These are phyloP conservation scores for Tuber calosporum DNA, from an alignment of 495 filamentous ascomycete species.

Conservation along the genomic window DNA sequence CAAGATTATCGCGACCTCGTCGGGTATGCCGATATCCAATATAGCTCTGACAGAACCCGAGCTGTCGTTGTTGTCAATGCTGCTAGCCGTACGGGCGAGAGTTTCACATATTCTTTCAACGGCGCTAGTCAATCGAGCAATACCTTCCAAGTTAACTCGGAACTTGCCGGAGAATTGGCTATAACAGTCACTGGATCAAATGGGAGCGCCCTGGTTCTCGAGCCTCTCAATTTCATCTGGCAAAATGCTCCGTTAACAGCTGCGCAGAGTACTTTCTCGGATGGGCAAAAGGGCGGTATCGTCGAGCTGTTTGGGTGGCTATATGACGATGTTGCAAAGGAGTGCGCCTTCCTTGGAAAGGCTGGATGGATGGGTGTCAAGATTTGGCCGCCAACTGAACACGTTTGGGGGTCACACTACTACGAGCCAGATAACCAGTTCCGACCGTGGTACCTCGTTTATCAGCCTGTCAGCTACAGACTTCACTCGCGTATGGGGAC, in stretches of 20 bases:
- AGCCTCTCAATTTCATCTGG: constrained; percentile 43
- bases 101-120: constrained; percentile 37
- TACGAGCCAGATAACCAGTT: constrained; percentile 38
- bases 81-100: constrained; percentile 38
- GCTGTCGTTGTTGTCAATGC: constrained; percentile 42
- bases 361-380: constrained; percentile 43
- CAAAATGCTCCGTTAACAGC: constrained; percentile 33
- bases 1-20: constrained; percentile 38
- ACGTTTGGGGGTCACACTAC: constrained; percentile 42
- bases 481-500: constrained; percentile 41
- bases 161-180: constrained; percentile 19
- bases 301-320: constrained; percentile 43
- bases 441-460: constrained; percentile 40
- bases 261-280: constrained; percentile 35
- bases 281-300: constrained; percentile 42
- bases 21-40: constrained; percentile 43
- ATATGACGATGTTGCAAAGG: constrained; percentile 40
- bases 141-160: constrained; percentile 30
- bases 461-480: constrained; percentile 42
- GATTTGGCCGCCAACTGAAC: constrained; percentile 41
- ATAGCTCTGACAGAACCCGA: constrained; percentile 34
- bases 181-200: constrained; percentile 33
- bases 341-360: constrained; percentile 41
- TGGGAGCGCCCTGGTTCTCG: constrained; percentile 36
- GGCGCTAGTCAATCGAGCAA: constrained; percentile 30